Evolutionary conservation across 495 filamentous ascomycete genomes (phyloP).

Genomic region (Hypoxylon fragiforme): DNA sequence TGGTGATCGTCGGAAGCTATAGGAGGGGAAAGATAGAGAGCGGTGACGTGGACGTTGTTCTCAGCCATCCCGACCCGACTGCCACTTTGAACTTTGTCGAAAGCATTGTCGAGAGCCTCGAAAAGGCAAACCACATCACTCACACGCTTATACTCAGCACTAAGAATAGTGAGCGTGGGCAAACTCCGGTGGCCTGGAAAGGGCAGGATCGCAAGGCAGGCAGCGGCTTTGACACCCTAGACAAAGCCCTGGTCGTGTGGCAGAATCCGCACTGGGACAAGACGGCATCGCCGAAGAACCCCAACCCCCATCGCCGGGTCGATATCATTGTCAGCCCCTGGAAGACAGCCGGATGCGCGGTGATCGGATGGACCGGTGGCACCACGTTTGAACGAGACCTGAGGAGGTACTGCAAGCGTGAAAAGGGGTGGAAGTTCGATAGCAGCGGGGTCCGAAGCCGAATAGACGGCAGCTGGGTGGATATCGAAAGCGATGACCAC

Average conservation of each 20-base stretch:
- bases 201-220: conserved; percentile 41
- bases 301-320: conserved; percentile 79
- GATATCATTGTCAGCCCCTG: conserved; percentile 94
- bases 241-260: conserved; percentile 94
- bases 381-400: conserved; percentile 91
- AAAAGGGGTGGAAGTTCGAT: conserved; percentile 80
- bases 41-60: conserved; percentile 84
- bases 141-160: conserved; percentile 75
- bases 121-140: conserved; percentile 70
- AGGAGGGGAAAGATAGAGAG: conserved; percentile 73
- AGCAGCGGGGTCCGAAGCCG: conserved; percentile 80
- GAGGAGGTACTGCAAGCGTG: conserved; percentile 74
- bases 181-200: conserved; percentile 63
- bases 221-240: conserved; percentile 78
- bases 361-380: conserved; percentile 86
- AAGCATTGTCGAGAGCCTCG: conserved; percentile 69
- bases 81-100: conserved; percentile 68
- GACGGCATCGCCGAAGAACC: conserved; percentile 56
- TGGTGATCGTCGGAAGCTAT: conserved; percentile 81
- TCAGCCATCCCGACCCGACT: conserved; percentile 74
- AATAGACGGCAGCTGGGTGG: conserved; percentile 65
- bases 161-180: conserved; percentile 68
- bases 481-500: conserved; percentile 53
- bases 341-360: conserved; percentile 83
- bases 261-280: conserved; percentile 68